A percentile compares a stretch with the other conserved stretches of the same genome.
Conservation (phyloP, 164 flowering plant species). For the Hamamelis virginiana region DNA sequence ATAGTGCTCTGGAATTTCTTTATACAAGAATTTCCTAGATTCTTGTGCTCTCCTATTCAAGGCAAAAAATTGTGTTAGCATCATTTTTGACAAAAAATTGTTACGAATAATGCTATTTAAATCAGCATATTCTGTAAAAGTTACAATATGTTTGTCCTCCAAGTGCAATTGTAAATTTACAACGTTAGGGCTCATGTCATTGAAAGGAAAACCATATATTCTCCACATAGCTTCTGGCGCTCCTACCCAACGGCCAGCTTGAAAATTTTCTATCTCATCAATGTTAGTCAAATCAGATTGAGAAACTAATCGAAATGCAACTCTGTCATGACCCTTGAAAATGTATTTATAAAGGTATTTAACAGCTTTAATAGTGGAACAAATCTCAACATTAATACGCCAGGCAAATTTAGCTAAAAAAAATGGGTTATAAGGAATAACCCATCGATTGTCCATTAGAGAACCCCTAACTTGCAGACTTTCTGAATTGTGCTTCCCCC, state of each 20-base stretch:
- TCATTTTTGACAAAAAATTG: not conserved
- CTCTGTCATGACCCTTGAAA: conserved; percentile 20
- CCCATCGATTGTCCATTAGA: conserved; percentile 18
- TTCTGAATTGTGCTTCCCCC: not conserved
- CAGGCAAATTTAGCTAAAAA: conserved; percentile 9
- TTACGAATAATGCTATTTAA: not conserved
- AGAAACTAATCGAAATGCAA: not conserved
- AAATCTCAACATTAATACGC: conserved; percentile 18
- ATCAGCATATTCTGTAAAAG: not conserved
- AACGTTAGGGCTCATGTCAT: not conserved
- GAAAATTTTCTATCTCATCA: conserved; percentile 3
- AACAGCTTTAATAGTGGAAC: conserved; percentile 2
- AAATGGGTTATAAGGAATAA: conserved; percentile 25
- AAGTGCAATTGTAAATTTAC: not conserved
- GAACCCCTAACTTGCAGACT: not conserved
- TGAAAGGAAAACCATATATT: not conserved
- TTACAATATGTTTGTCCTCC: not conserved
- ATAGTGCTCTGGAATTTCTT: not conserved
- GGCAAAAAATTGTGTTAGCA: not conserved
- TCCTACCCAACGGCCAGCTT: not conserved
- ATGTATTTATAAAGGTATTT: conserved; percentile 27
- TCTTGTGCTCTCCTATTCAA: too few species aligned
- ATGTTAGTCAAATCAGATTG: too few species aligned
- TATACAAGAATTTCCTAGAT: not conserved
- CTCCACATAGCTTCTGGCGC: conserved; percentile 2